Evolutionary conservation across 176 grass and related monocot genomes (phyloP), one percentile per base, ranked within the genome.

Genomic region (Juncus effusus): DNA sequence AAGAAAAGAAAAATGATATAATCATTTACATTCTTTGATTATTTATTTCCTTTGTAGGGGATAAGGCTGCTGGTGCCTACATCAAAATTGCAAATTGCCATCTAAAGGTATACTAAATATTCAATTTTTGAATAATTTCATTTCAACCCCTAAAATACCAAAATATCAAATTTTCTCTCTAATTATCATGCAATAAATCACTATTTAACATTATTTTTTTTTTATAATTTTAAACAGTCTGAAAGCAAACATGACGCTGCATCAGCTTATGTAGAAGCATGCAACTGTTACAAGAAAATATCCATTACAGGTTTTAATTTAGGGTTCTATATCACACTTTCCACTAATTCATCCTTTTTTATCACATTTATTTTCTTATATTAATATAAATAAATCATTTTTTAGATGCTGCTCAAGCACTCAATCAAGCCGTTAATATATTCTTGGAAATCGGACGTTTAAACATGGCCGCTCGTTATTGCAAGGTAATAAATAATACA

Each of bases 391-490:
- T 47, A 47, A 47, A 9, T 2, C 1, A 47, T 9, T 62, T 59
- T 79, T 70, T 82, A 96, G 84, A 96, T 83, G 91, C 87, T 78
- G 81, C 78, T 11, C 74, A 91, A 60, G 76, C 79, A 4, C 76
- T 96, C 59, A 85, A 82, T 38, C 69, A 96, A 68, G 84, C 91
- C 55, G 84, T 90, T 63, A 87, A 90, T 68, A 78, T 91, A 62
- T 91, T 96, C 82, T 56, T 96, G 77, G 87, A 96, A 84, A 90
- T 90, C 73, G 91, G 91, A 40, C 82, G 87, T 72, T 74, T 96
- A 67, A 96, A 85, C 79, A 96, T 96, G 91, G 87, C 91, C 36
- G 91, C 91, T 77, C 86, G 91, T 85, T 88, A 96, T 64, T 85
- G 81, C 81, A 96, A 96, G 87, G 91, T 96, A 14, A 52, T 3